Evolutionary conservation across 257 asterid species (phyloP).

Genomic region (Leonotis leonurus): DNA sequence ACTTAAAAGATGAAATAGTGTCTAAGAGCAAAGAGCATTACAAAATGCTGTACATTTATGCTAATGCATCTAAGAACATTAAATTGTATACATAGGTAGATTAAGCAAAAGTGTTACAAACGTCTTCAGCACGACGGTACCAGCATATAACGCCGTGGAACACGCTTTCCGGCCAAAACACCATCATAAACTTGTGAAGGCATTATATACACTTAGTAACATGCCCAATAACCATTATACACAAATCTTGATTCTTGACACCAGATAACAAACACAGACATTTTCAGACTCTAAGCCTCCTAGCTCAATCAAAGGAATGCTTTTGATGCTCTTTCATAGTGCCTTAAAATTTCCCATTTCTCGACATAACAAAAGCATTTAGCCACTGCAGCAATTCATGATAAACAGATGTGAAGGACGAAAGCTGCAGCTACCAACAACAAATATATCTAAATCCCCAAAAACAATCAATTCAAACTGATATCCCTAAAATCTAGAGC

Average conservation of each 20-base stretch:
- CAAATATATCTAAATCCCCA: neutral
- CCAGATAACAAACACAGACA: neutral
- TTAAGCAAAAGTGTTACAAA: no score
- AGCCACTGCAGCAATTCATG: neutral
- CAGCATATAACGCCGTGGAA: no score
- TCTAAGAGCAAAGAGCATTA: neutral
- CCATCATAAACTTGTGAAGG: no score
- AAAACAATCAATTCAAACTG: neutral
- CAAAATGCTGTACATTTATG: no score
- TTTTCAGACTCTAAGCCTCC: neutral
- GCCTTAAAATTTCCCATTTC: neutral
- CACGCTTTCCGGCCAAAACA: no score
- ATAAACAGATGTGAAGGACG: neutral
- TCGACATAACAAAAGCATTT: neutral
- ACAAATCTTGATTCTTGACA: neutral
- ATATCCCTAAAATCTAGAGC: neutral
- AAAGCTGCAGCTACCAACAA: neutral
- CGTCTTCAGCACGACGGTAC: no score
- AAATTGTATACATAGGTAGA: no score
- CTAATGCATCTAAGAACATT: no score
- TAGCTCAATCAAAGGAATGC: neutral
- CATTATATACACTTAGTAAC: no score
- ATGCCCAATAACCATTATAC: neutral
- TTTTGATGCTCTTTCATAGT: neutral
- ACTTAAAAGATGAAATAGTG: neutral